Evolutionary conservation across 2,329 filamentous ascomycete genomes (phyloP).

Genomic region (Dothideomycetes sp.): DNA sequence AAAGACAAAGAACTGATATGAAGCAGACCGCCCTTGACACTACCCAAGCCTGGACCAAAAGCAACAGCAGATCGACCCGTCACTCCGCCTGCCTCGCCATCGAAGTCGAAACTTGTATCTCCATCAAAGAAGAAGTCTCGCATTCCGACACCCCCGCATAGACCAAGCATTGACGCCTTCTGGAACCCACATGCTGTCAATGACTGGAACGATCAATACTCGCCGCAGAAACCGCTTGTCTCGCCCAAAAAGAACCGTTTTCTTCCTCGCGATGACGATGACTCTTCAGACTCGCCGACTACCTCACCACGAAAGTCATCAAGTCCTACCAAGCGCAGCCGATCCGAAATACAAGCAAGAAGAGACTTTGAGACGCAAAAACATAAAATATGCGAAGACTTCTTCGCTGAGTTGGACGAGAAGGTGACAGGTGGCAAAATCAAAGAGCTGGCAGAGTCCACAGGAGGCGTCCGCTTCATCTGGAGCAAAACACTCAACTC

Average conservation of each 20-base stretch:
- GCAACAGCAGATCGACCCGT: constrained; percentile 10
- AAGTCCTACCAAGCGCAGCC: constrained; percentile 19
- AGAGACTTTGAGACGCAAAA: constrained; percentile 55
- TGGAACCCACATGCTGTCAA: constrained; percentile 50
- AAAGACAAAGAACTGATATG: neutral
- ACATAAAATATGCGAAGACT: constrained; percentile 49
- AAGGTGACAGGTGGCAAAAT: constrained; percentile 53
- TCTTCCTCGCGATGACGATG: constrained; percentile 11
- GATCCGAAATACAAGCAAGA: constrained; percentile 30
- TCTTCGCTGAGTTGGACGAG: constrained; percentile 58
- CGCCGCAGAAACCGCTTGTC: constrained; percentile 36
- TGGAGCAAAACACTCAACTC: constrained; percentile 74
- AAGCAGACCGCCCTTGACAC: no score
- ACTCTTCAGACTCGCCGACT: constrained; percentile 16
- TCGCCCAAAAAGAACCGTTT: constrained; percentile 24
- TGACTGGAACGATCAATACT: constrained; percentile 54
- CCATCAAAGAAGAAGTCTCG: constrained; percentile 33
- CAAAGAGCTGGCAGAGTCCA: constrained; percentile 43
- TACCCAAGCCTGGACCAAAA: neutral
- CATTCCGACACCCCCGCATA: constrained; percentile 45
- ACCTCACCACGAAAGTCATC: constrained; percentile 29
- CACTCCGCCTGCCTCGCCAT: constrained; percentile 31
- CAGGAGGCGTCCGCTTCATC: constrained; percentile 59
- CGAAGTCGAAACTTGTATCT: constrained; percentile 31
- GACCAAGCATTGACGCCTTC: constrained; percentile 45